phyloP scores from a whole-genome alignment of 164 flowering plant genomes.

The Buxus sempervirens region DNA sequence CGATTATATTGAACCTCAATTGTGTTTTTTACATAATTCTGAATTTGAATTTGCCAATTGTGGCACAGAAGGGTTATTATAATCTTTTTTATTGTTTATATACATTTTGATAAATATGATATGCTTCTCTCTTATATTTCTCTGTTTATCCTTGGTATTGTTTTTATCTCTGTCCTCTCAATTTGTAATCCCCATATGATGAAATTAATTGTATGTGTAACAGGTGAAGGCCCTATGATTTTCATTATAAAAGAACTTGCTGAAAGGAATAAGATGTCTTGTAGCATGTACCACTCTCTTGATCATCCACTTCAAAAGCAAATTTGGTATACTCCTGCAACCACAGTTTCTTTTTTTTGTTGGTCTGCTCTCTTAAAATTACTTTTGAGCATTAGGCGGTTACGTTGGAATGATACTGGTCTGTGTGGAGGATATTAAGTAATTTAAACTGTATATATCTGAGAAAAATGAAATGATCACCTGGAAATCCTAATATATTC shows the following conservation, averaged over 20 bases:
- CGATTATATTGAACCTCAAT: constrained; percentile 33
- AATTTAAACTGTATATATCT: too few species aligned
- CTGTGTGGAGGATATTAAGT: too few species aligned
- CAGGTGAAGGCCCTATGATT: not conserved
- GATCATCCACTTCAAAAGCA: too few species aligned
- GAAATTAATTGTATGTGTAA: too few species aligned
- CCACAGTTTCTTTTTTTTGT: too few species aligned
- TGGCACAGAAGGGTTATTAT: constrained; percentile 44
- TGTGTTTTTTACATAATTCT: constrained; percentile 25
- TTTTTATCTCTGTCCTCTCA: not conserved
- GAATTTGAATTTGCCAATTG: constrained; percentile 29
- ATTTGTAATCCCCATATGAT: not conserved
- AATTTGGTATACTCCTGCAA: not conserved
- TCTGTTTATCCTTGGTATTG: not conserved
- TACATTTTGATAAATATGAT: constrained; percentile 2
- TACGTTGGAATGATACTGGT: too few species aligned
- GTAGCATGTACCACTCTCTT: not conserved
- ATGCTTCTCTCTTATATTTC: not conserved
- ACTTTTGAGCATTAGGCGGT: too few species aligned
- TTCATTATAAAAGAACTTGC: not conserved
- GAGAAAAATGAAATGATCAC: too few species aligned
- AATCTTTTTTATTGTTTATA: constrained; percentile 28
- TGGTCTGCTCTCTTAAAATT: too few species aligned
- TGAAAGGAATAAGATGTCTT: not conserved
- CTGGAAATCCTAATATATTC: too few species aligned